Evolutionary conservation across 2,329 filamentous ascomycete species (phyloP).

Genomic region (Hysterium pulicare): DNA sequence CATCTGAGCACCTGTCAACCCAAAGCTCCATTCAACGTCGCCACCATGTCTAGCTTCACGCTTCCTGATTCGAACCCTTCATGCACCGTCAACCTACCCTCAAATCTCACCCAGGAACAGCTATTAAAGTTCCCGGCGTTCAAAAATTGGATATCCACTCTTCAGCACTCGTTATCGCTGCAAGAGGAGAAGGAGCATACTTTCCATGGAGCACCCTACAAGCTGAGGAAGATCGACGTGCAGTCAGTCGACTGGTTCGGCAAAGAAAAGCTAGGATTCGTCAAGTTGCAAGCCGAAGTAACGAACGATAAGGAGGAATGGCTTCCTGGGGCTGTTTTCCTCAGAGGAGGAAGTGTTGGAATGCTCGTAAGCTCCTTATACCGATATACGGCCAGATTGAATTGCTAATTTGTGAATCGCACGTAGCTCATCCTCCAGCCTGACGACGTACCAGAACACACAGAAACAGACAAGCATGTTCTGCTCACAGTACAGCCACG

Average conservation of each 20-base stretch:
- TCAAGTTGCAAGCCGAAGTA: conserved; percentile 55
- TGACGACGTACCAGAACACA: conserved; percentile 41
- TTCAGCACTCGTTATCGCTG: conserved; percentile 47
- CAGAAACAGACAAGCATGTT: conserved; percentile 47
- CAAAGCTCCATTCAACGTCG: not conserved
- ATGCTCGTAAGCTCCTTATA: conserved; percentile 46
- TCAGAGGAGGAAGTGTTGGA: conserved; percentile 57
- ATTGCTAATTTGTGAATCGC: not conserved
- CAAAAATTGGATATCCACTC: conserved; percentile 51
- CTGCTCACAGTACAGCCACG: conserved; percentile 57
- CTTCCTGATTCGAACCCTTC: conserved; percentile 31
- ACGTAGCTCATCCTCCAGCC: conserved; percentile 54
- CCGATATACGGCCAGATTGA: not conserved
- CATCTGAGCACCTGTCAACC: not conserved
- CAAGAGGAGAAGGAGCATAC: conserved; percentile 48
- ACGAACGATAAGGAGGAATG: conserved; percentile 50
- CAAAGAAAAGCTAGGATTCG: conserved; percentile 49
- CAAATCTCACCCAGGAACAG: conserved; percentile 43
- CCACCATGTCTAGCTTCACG: conserved; percentile 42
- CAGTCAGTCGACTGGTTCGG: conserved; percentile 55
- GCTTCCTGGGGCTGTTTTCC: conserved; percentile 55
- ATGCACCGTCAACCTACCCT: conserved; percentile 42
- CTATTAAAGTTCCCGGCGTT: conserved; percentile 53
- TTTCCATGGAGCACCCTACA: conserved; percentile 52
- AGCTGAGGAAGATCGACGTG: conserved; percentile 51